Evolutionary conservation across 768 basidiomycete genomes (phyloP).

Genomic region (Tubosaeta sp.): DNA sequence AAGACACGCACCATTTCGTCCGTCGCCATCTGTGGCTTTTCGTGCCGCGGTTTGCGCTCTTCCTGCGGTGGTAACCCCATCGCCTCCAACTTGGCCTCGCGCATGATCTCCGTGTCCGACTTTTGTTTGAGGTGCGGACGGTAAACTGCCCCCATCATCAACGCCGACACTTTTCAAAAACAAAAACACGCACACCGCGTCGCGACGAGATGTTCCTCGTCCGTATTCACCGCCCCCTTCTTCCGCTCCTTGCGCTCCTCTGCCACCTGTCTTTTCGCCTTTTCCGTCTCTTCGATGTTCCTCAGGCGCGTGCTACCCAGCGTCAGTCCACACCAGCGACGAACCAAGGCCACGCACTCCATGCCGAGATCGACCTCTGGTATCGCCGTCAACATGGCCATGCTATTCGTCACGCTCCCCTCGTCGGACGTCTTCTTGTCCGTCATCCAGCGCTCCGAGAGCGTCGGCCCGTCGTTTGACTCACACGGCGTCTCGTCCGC

Average conservation of each 20-base stretch:
- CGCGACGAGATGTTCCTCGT: constrained; percentile 82
- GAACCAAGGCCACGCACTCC: constrained; percentile 62
- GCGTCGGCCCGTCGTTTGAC: constrained; percentile 71
- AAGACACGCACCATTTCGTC: constrained; percentile 71
- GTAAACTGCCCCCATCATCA: constrained; percentile 55
- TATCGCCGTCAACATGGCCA: constrained; percentile 96
- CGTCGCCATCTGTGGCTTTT: constrained; percentile 77
- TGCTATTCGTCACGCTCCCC: constrained; percentile 87
- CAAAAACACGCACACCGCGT: constrained; percentile 68
- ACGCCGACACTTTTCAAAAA: background rate
- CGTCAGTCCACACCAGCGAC: background rate
- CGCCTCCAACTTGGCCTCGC: constrained; percentile 84
- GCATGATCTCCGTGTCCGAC: constrained; percentile 83
- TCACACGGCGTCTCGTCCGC: constrained; percentile 43
- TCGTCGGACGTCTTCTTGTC: constrained; percentile 65
- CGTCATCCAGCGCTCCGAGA: constrained; percentile 61
- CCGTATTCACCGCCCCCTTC: constrained; percentile 38
- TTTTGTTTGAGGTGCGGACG: constrained; percentile 78
- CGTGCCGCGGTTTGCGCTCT: constrained; percentile 38
- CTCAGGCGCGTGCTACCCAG: constrained; percentile 68
- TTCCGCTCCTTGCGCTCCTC: constrained; percentile 65
- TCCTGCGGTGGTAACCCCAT: constrained; percentile 63
- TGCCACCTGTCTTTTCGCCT: constrained; percentile 82
- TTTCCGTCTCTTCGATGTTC: constrained; percentile 98
- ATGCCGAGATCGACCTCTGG: constrained; percentile 98